Evolutionary conservation across 495 filamentous ascomycete genomes (phyloP), one percentile per base, ranked within the genome.

Genomic region (Aspergillus heteromorphus): DNA sequence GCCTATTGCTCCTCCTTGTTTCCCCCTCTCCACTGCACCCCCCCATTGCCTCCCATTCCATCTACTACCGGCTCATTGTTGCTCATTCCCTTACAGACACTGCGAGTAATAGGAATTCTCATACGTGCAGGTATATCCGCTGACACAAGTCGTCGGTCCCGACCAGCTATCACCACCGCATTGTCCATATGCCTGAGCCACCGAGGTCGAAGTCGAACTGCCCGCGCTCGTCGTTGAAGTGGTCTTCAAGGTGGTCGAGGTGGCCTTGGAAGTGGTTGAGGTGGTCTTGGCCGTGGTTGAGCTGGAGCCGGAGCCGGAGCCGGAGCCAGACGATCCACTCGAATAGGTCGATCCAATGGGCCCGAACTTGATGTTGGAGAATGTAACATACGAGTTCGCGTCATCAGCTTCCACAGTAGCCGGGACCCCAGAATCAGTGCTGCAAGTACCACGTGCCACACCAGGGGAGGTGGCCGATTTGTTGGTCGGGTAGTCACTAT

Each of bases 291-390:
- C 59, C 0, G 59, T 45, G 45, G 55, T 56, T 14, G 29, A n/a
- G 29, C 47, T 53, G 20, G 34, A 23, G 36, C 45, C 51, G 20
- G 45, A 41, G 40, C 53, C 53, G 6, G 42, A 27, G 43, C 43
- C 21, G 20, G 43, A 47, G 3, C 34, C 34, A 9, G 34, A 38
- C 11, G 34, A 38, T 5, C 34, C 34, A n/a, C 34, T 38, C 34
- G 34, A 38, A 64, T 83, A 81, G 65, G 84, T 87, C 25, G 81
- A 83, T 62, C 79, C 80, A 57, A 88, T 79, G 42, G 83, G 78
- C 14, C 86, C 86, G 60, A 83, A 80, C 66, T 82, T 79, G 68
- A 89, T 85, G 75, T 87, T 87, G 51, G 78, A 83, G 71, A 79
- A 88, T 55, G 71, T 74, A 36, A 88, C 86, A n/a, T 70, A 73